Percentiles rank a stretch among this genome's conserved stretches.
These are phyloP conservation scores for Mycena latifolia DNA, from an alignment of 768 basidiomycete genomes.

Conservation along the genomic window DNA sequence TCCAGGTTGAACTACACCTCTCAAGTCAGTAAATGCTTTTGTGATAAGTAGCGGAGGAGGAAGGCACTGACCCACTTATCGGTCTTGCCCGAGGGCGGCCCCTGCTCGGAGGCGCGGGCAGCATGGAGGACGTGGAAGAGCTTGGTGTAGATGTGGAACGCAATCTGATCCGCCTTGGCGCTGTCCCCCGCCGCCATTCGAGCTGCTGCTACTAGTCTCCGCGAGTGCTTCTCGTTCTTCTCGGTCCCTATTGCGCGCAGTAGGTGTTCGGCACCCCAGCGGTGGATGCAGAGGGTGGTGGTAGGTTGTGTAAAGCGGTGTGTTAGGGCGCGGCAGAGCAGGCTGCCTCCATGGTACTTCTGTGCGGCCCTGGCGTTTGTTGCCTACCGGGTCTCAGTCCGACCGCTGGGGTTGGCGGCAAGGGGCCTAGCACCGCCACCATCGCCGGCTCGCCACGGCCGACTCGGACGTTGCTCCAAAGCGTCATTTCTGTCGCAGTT, in stretches of 20 bases:
- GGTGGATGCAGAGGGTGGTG: not conserved
- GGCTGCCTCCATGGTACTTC: constrained; percentile 8
- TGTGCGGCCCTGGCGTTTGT: constrained; percentile 4
- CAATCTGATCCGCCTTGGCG: constrained; percentile 87
- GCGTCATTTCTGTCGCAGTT: no score
- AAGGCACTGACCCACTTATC: constrained; percentile 83
- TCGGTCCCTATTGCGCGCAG: no score
- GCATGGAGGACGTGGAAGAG: constrained; percentile 81
- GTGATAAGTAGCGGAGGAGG: not conserved
- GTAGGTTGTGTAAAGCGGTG: not conserved
- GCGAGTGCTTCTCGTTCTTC: no score
- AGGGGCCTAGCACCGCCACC: no score
- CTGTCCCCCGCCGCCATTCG: constrained; percentile 41
- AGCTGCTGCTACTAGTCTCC: not conserved
- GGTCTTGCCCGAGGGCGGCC: constrained; percentile 50
- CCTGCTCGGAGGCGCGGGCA: constrained; percentile 63
- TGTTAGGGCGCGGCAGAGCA: not conserved
- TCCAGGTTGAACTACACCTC: constrained; percentile 87
- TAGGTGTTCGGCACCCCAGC: no score
- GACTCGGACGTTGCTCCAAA: no score
- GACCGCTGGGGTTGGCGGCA: no score
- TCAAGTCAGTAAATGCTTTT: not conserved
- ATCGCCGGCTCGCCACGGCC: no score
- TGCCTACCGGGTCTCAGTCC: no score
- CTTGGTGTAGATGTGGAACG: constrained; percentile 86